Conservation (phyloP, 441 rosid genomes). For the Syzygium syzygioides region DNA sequence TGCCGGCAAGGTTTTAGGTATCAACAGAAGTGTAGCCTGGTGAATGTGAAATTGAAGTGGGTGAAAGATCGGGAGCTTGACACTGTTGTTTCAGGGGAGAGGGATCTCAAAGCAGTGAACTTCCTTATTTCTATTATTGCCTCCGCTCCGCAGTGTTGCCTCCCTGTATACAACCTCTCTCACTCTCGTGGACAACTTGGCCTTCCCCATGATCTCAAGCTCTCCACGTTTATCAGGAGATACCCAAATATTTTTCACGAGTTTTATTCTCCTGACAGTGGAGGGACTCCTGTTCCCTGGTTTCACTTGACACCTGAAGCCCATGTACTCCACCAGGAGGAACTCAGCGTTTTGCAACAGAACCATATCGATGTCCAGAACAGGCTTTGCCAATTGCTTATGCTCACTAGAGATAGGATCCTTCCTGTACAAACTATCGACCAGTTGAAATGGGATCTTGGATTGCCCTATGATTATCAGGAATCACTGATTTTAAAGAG, state of each 20-base stretch:
- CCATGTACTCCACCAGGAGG: conserved; percentile 31
- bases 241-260: conserved; percentile 60
- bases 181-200: conserved; percentile 58
- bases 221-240: conserved; percentile 57
- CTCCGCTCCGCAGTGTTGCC: conserved; percentile 20
- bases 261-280: conserved; percentile 44
- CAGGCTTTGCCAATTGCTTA: conserved; percentile 63
- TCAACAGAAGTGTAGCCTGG: conserved; percentile 49
- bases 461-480: conserved; percentile 63
- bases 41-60: conserved; percentile 83
- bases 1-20: conserved; percentile 28
- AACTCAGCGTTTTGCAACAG: conserved; percentile 18
- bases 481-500: conserved; percentile 29
- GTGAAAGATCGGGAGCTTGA: conserved; percentile 69
- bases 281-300: conserved; percentile 69
- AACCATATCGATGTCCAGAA: conserved; percentile 26
- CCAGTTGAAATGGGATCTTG: conserved; percentile 84
- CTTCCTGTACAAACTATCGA: conserved; percentile 73
- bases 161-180: conserved; percentile 49
- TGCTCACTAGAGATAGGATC: conserved; percentile 53
- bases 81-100: conserved; percentile 44
- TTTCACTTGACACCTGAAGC: conserved; percentile 60
- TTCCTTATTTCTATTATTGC: conserved; percentile 48
- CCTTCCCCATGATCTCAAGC: conserved; percentile 54
- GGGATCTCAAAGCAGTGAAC: conserved; percentile 57